Conservation (phyloP, 176 grass and related monocot species). For the Juncus effusus region DNA sequence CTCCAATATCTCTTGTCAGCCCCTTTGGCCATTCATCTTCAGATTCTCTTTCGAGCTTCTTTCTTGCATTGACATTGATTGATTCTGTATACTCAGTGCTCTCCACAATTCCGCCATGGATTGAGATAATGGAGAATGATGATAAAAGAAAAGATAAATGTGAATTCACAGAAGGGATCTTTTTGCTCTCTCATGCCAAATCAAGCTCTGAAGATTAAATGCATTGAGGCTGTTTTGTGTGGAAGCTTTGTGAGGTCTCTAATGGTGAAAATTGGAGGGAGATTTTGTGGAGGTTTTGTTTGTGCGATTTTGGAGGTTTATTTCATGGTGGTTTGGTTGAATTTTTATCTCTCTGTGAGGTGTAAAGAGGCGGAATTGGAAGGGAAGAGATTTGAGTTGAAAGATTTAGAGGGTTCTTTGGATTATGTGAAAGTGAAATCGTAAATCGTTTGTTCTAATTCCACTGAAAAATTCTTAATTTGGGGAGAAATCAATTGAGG, state of each 20-base stretch:
- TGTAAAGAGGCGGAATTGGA: slow-evolving; percentile 41
- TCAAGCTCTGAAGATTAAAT: slow-evolving; percentile 74
- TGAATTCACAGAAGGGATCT: slow-evolving; percentile 81
- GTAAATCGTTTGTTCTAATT: too few relatives aligned
- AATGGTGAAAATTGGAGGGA: slow-evolving; percentile 59
- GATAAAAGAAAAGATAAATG: slow-evolving; percentile 47
- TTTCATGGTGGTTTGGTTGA: slow-evolving; percentile 17
- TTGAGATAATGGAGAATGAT: slow-evolving; percentile 79
- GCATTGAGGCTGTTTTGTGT: slow-evolving; percentile 67
- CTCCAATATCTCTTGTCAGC: slow-evolving; percentile 41
- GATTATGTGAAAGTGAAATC: slow-evolving; percentile 32
- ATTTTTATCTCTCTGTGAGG: slow-evolving; percentile 12
- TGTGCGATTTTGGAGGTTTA: slow-evolving; percentile 66
- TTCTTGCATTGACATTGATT: slow-evolving; percentile 64
- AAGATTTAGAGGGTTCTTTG: slow-evolving; percentile 76
- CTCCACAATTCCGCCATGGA: slow-evolving; percentile 85
- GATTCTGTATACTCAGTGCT: slow-evolving; percentile 67
- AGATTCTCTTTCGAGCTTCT: slow-evolving; percentile 52
- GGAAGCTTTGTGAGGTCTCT: slow-evolving; percentile 59
- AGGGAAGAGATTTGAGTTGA: slow-evolving; percentile 58
- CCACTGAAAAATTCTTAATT: too few relatives aligned
- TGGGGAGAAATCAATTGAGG: too few relatives aligned
- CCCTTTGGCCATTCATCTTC: slow-evolving; percentile 37
- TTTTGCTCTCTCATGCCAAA: slow-evolving; percentile 68
- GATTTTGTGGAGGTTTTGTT: slow-evolving; percentile 54